Conservation (phyloP, 306 rosid genomes). For the Ziziphus jujuba region DNA sequence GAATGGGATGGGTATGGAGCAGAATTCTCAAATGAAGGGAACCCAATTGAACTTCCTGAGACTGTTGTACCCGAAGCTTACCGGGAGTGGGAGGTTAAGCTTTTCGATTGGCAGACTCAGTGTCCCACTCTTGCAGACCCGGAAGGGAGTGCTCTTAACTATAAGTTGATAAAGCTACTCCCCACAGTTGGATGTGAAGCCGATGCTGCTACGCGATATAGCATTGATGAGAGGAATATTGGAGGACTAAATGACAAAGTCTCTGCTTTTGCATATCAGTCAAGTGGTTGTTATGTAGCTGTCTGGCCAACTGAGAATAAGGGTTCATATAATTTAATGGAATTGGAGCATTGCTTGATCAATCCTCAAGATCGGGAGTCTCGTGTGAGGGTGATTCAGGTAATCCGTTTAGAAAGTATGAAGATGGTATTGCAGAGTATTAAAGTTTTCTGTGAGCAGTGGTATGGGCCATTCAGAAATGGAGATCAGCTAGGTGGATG, state of each 20-base stretch:
- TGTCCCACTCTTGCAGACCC: conserved; percentile 92
- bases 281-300: conserved; percentile 77
- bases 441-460: conserved; percentile 77
- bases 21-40: conserved; percentile 74
- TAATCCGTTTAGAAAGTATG: conserved; percentile 37
- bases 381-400: conserved; percentile 80
- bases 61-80: conserved; percentile 84
- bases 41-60: conserved; percentile 76
- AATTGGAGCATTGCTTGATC: conserved; percentile 87
- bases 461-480: conserved; percentile 98
- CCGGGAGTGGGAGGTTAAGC: conserved; percentile 92
- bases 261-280: conserved; percentile 73
- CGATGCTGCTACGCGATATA: conserved; percentile 80
- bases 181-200: conserved; percentile 99
- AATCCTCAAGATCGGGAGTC: conserved; percentile 79
- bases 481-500: conserved; percentile 99
- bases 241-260: conserved; percentile 42
- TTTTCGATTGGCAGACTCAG: conserved; percentile 96
- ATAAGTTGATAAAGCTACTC: conserved; percentile 72
- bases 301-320: conserved; percentile 54
- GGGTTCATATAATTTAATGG: conserved; percentile 37
- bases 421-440: conserved; percentile 49
- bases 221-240: conserved; percentile 57
- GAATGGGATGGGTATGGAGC: conserved; percentile 99
- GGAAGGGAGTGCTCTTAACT: conserved; percentile 45